Evolutionary conservation across 148 eudicot species (phyloP), one percentile per base, ranked within the genome.

Genomic region (Camellia sinensis): DNA sequence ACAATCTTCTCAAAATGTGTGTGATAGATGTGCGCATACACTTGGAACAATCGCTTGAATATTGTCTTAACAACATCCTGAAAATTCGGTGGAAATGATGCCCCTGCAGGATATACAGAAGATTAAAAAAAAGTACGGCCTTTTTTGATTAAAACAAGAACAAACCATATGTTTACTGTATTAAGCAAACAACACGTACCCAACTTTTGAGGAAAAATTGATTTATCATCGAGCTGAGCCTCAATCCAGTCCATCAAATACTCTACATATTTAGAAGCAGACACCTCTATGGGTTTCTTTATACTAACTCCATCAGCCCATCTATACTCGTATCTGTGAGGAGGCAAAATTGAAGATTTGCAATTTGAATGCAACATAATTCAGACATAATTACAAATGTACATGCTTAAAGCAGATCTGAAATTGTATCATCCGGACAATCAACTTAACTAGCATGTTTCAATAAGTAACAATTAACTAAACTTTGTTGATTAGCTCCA

Each of bases 1-100:
- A 86, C 78, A 15, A 86, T 81, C 84, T 83, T 83, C 82, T 83
- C 82, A 71, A 86, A 86, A 81, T 86, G 88, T 8, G 84, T 78
- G 76, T 86, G 86, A 68, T 86, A 86, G 71, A 86, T 86, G 79
- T 86, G 86, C 61, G 86, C 88, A 76, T 86, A 86, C 43, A 86
- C 88, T 7, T 86, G 88, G 77, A 86, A 86, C 79, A 86, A 67
- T 48, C 88, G 75, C 85, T 78, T 86, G 71, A 86, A 83, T 50
- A 86, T 86, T 46, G 86, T 86, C 84, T 76, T 83, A 66, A 86
- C 86, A 75, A 86, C 86, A 43, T 86, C 88, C 69, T 22, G 73
- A 72, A 86, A 86, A 78, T 86, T 86, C 29, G 84, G 77, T 13
- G 88, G 88, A 72, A 86, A 86, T 61, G 88, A 84, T 59, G 86